Percentiles rank a stretch among this genome's conserved stretches.
These are phyloP conservation scores for Solanum stenotomum DNA, from an alignment of 257 asterid species.

Conservation along the genomic window DNA sequence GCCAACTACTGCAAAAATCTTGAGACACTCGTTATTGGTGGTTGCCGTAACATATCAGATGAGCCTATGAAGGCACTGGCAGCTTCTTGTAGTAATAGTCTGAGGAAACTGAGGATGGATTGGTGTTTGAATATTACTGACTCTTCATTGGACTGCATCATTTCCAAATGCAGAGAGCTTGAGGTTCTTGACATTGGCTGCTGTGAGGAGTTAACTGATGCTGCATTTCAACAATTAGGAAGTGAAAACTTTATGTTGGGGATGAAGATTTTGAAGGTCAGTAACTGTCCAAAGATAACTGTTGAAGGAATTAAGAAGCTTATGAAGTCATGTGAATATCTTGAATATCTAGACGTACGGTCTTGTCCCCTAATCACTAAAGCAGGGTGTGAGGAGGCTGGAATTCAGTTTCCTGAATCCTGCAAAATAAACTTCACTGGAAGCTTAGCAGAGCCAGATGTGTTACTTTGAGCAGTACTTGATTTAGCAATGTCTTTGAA, in stretches of 20 bases:
- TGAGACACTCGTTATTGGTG: constrained; percentile 72
- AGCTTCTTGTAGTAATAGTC: constrained; percentile 42
- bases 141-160: constrained; percentile 39
- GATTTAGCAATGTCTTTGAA: not conserved
- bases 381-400: constrained; percentile 60
- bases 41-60: constrained; percentile 65
- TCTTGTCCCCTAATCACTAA: constrained; percentile 73
- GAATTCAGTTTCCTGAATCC: constrained; percentile 52
- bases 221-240: constrained; percentile 63
- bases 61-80: constrained; percentile 62
- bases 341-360: constrained; percentile 79
- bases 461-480: constrained; percentile 30
- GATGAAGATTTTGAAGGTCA: constrained; percentile 60
- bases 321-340: constrained; percentile 49
- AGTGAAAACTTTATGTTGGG: constrained; percentile 27
- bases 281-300: constrained; percentile 75
- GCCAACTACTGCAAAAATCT: constrained; percentile 55
- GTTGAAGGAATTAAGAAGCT: constrained; percentile 53
- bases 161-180: constrained; percentile 52
- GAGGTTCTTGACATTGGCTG: constrained; percentile 89
- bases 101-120: constrained; percentile 81
- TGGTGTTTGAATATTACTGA: constrained; percentile 85
- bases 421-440: constrained; percentile 76
- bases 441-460: constrained; percentile 66
- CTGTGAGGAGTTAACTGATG: constrained; percentile 83